Conservation (phyloP, 495 filamentous ascomycete genomes). For the Trichoderma asperelloides region DNA sequence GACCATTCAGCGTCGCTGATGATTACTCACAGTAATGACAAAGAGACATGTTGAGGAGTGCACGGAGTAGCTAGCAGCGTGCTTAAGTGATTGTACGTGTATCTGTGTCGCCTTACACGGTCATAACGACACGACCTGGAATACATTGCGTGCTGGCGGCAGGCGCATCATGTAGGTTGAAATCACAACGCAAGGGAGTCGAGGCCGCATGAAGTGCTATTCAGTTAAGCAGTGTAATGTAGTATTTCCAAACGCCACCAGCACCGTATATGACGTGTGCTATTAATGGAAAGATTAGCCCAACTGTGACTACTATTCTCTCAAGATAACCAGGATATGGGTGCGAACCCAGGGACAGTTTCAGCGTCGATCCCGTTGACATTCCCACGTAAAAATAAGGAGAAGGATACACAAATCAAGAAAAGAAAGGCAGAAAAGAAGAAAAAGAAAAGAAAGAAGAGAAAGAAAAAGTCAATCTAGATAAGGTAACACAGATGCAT, state of each 20-base stretch:
- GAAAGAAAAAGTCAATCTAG: background rate
- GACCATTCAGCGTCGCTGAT: background rate
- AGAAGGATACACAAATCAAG: background rate
- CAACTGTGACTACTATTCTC: too few species aligned
- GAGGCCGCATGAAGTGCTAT: background rate
- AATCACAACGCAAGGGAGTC: background rate
- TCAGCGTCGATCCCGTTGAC: background rate
- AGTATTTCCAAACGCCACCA: background rate
- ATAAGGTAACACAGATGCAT: too few species aligned
- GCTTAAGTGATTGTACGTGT: background rate
- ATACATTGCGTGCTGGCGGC: background rate
- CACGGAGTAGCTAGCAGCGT: background rate
- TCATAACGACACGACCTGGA: background rate
- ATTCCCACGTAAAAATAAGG: background rate
- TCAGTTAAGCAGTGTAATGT: background rate
- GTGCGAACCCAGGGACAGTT: background rate
- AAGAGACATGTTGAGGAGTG: background rate
- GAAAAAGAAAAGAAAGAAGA: background rate
- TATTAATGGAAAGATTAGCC: background rate
- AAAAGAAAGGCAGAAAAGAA: background rate
- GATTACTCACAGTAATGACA: background rate
- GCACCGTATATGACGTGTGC: background rate
- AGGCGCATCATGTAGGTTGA: background rate
- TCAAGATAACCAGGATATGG: background rate
- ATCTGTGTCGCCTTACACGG: background rate